Base-by-base conservation (phyloP, 805 yeast genomes). In the Yarrowia sp. region DNA sequence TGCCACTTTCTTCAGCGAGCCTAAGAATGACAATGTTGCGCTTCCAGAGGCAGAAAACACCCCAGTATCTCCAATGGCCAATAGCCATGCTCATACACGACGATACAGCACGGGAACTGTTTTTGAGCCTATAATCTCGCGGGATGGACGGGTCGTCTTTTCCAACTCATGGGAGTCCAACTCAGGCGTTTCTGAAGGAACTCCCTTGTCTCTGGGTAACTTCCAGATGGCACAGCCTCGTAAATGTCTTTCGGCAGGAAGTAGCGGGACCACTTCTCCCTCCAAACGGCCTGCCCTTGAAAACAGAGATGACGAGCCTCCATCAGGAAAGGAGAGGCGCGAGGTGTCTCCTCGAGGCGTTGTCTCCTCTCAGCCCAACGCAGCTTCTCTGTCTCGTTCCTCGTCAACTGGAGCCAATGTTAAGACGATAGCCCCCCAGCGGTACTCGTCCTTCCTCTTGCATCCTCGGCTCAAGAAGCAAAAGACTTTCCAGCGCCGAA, bases 401-500 rank as follows among this genome's bases (percentile, higher is more conserved):
- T 38, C 61, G 16, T 54, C 61, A 12, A 26, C 46, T n/a, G 61
- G 44, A 54, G 33, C 46, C 9, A 22, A n/a, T 19, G 30, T 26
- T 17, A 51, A 22, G 32, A 6, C 28, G 33, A 36, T 54, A 3
- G 22, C 61, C 11, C 61, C 44, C 12, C 61, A 54, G 26, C 35
- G 61, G 8, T 54, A 54, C 32, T 58, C 54, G 17, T 28, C 48
- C 12, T 38, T 52, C 22, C 59, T 62, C 14, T 43, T 49, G 19
- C 66, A 52, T 24, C 68, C 68, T 16, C 65, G 64, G 19, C 54
- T 65, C 26, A 66, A 66, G 43, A 51, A 58, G 16, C 62, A 40
- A 19, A 54, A 58, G 46, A 52, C 43, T 4, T 48, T 28, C 26
- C 33, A 58, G 35, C 65, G 82, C 65, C 77, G 90, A 64, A 76